A percentile compares a stretch with the other conserved stretches of the same genome.
These are phyloP conservation scores for Xylaria sp. DNA, from an alignment of 2,329 filamentous ascomycete genomes.

Conservation along the genomic window DNA sequence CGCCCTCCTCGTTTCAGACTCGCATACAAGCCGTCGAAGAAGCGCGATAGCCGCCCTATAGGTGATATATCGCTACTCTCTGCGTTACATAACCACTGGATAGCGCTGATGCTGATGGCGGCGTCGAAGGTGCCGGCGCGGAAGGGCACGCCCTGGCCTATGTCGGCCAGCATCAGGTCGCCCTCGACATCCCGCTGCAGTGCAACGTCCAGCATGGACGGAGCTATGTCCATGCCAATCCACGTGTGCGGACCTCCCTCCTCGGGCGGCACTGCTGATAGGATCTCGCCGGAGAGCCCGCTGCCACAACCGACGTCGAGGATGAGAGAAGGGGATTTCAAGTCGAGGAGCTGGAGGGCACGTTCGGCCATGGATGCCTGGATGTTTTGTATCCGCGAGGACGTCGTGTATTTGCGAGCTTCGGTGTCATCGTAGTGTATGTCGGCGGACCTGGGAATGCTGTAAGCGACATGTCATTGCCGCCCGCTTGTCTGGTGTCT, in stretches of 20 bases:
- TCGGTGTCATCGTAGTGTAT: slow-evolving; percentile 97
- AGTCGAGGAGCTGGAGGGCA: slow-evolving; percentile 89
- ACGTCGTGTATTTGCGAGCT: slow-evolving; percentile 97
- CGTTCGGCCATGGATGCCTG: slow-evolving; percentile 95
- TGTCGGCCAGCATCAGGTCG: slow-evolving; percentile 92
- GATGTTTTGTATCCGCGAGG: slow-evolving; percentile 93
- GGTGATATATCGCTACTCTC: slow-evolving; percentile 87
- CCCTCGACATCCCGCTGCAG: slow-evolving; percentile 92
- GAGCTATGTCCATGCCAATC: slow-evolving; percentile 96
- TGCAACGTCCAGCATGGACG: slow-evolving; percentile 96
- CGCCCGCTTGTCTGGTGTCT: no score
- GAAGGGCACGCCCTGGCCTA: slow-evolving; percentile 95
- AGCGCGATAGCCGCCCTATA: slow-evolving; percentile 79
- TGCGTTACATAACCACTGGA: slow-evolving; percentile 99
- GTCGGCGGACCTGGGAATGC: slow-evolving; percentile 79
- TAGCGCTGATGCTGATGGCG: slow-evolving; percentile 91
- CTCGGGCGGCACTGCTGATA: slow-evolving; percentile 75
- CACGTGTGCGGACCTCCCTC: slow-evolving; percentile 90
- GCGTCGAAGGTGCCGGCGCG: slow-evolving; percentile 93
- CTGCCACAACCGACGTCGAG: slow-evolving; percentile 98
- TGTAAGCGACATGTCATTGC: slow-evolving; percentile 42
- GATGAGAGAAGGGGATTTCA: slow-evolving; percentile 83
- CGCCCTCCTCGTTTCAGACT: slow-evolving; percentile 83
- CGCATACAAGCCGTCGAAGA: slow-evolving; percentile 93
- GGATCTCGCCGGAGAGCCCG: slow-evolving; percentile 92